These are phyloP conservation scores for Choiromyces venosus DNA, from an alignment of 495 filamentous ascomycete genomes.

Conservation along the genomic window DNA sequence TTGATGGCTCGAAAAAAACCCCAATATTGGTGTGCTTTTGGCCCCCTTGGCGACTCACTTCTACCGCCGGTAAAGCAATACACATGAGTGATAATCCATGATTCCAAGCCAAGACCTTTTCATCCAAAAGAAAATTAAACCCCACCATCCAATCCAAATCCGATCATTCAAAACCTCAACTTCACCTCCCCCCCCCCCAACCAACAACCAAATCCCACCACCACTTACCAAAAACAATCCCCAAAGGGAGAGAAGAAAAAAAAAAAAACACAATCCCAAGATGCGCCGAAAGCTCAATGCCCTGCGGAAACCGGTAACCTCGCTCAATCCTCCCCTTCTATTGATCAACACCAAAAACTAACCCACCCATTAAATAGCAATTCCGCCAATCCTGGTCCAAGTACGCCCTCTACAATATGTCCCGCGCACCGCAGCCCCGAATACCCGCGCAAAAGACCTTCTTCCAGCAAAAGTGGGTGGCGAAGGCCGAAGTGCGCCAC, in stretches of 20 bases:
- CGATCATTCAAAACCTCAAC: background rate
- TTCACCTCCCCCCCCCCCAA: background rate
- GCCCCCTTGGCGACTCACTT: no score
- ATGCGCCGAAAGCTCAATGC: conserved; percentile 59
- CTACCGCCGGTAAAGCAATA: no score
- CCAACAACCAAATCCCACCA: background rate
- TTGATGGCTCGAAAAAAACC: no score
- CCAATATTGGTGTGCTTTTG: no score
- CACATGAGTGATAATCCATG: background rate
- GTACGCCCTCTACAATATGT: conserved; percentile 88
- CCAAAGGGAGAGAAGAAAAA: background rate
- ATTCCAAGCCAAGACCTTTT: background rate
- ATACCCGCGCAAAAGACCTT: conserved; percentile 54
- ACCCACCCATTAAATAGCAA: conserved; percentile 56
- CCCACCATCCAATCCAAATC: background rate
- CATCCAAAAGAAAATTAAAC: background rate
- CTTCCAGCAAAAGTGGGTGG: conserved; percentile 97
- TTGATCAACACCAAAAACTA: conserved; percentile 9
- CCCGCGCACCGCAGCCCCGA: conserved; percentile 39
- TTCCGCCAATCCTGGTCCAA: conserved; percentile 96
- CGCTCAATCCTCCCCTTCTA: conserved; percentile 4
- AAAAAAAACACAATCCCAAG: conserved; percentile 45
- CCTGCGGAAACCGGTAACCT: conserved; percentile 56
- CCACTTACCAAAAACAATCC: background rate
- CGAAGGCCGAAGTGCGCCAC: conserved; percentile 71